Evolutionary conservation across 768 basidiomycete species (phyloP), one percentile per base, ranked within the genome.

Genomic region (Hebeloma cylindrosporum): DNA sequence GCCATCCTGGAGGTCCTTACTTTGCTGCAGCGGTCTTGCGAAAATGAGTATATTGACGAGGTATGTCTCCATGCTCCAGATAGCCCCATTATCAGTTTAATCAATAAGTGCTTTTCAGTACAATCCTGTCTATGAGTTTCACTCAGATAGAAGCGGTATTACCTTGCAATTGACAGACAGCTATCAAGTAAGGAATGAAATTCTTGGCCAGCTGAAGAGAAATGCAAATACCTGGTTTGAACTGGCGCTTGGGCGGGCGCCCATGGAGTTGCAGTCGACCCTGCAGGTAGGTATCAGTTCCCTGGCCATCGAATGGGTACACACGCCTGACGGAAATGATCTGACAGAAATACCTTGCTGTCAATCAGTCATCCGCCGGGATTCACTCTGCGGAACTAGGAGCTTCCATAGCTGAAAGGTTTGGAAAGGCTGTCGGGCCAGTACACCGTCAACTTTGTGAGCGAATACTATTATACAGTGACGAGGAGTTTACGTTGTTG

Each of bases 1-100:
- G 82, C 89, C 28, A 86, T 97, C 36, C 73, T 98, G 28, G 95
- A 99, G 58, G 85, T 91, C 33, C 73, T 99, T 47, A 97, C 96
- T 0, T 72, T 97, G 7, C 69, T 98, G 51, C 81, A 93, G 47
- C 78, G 83, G 36, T 83, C 92, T 0, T 92, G 90, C 58, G 91
- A 97, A 64, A 88, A 92, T 49, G 92, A 96, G 67, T 92, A 82
- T 54, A 69, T 79, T 3, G 92, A 97, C 66, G 95, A 98, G 80
- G 93, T 90, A 51, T 41, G 71, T 52, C 5, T 22, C 20, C n/a
- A n/a, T n/a, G n/a, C n/a, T 31, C 0, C 33, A 38, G 39, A 7
- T 30, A 36, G 18, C 23, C 30, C 9, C 36, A n/a, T 37, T 28
- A 22, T 40, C 43, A 18, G 33, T 21, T 34, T 39, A 28, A n/a